phyloP scores from a whole-genome alignment of 177 flowering plant genomes.

The Vitis hybrid region DNA sequence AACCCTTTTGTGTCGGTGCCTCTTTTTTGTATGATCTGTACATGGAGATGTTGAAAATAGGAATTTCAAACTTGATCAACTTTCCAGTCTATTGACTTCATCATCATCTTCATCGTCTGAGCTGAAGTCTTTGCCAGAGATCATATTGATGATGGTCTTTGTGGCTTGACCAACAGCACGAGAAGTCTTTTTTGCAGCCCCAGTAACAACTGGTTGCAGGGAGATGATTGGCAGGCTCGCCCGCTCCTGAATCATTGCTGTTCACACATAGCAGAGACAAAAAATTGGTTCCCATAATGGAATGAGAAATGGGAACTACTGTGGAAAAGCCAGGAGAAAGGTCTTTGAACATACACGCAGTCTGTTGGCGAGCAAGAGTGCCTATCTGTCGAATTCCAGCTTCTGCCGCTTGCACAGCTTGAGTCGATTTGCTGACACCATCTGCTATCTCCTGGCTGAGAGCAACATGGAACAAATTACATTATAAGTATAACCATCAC shows the following conservation, averaged over 20 bases:
- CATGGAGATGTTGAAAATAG: no score
- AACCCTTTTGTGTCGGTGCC: no score
- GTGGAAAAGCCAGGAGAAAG: neutral
- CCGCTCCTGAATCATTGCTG: slow-evolving; percentile 91
- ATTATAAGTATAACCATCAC: neutral
- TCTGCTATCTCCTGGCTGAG: slow-evolving; percentile 88
- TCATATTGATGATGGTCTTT: slow-evolving; percentile 58
- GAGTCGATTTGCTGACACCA: slow-evolving; percentile 81
- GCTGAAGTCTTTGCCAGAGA: slow-evolving; percentile 49
- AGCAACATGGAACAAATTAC: neutral
- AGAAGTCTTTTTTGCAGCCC: slow-evolving; percentile 91
- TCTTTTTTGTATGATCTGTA: no score
- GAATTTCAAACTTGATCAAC: no score
- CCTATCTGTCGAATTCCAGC: slow-evolving; percentile 84
- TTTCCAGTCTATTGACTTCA: slow-evolving; percentile 38
- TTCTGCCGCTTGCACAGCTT: slow-evolving; percentile 90
- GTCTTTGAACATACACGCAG: slow-evolving; percentile 58
- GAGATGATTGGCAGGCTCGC: slow-evolving; percentile 80
- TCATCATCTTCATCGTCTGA: slow-evolving; percentile 34
- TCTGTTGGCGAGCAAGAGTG: slow-evolving; percentile 66
- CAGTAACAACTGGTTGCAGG: slow-evolving; percentile 74
- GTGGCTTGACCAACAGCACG: slow-evolving; percentile 77
- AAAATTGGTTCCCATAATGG: neutral
- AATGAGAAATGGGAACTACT: neutral
- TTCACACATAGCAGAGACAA: slow-evolving; percentile 1